Evolutionary conservation across 495 filamentous ascomycete genomes (phyloP).

Genomic region (Polyplosphaeria fusca): DNA sequence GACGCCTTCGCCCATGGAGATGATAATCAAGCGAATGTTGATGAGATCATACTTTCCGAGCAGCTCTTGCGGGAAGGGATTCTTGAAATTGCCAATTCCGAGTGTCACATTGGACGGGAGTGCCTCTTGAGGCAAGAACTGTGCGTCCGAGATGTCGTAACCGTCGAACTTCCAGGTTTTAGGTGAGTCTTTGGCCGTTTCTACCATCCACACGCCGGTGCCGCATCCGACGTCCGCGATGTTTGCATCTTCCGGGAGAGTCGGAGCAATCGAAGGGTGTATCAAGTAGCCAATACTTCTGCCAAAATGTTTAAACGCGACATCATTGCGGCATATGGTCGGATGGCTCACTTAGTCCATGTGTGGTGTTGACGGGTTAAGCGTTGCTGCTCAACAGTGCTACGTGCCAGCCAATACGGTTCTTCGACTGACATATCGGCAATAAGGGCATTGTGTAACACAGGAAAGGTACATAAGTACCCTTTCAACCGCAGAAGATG

Average conservation of each 20-base stretch:
- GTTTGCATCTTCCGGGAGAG: conserved; percentile 14
- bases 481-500: background rate
- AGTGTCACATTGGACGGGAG: conserved; percentile 40
- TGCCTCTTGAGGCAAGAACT: conserved; percentile 35
- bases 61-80: conserved; percentile 38
- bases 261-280: conserved; percentile 23
- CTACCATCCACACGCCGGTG: conserved; percentile 34
- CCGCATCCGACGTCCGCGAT: conserved; percentile 27
- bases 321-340: background rate
- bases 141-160: conserved; percentile 42
- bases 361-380: conserved; percentile 16
- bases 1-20: conserved; percentile 34
- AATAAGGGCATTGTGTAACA: background rate
- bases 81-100: conserved; percentile 38
- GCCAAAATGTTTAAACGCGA: background rate
- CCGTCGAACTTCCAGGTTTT: conserved; percentile 39
- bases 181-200: conserved; percentile 36
- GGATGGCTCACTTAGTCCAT: conserved; percentile 16
- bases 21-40: conserved; percentile 41
- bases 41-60: conserved; percentile 43
- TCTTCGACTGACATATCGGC: conserved; percentile 13
- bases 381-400: conserved; percentile 17
- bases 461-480: background rate
- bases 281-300: conserved; percentile 23
- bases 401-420: conserved; percentile 23